These are phyloP conservation scores for Halteria grandinella DNA, from an alignment of 73 alveolate genomes.

Conservation along the genomic window DNA sequence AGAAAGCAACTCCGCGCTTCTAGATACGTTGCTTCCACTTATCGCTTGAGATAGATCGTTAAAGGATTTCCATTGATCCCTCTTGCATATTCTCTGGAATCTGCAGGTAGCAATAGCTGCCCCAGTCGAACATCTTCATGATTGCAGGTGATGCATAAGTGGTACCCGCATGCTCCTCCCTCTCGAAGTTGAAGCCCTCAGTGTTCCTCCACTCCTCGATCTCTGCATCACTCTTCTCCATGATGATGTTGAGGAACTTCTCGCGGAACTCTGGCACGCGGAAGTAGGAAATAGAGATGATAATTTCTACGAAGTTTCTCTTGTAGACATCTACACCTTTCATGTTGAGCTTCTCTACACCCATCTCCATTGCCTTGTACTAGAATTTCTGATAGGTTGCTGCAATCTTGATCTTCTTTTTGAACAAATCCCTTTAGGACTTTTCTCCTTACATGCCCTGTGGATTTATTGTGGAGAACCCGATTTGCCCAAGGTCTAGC, in stretches of 20 bases:
- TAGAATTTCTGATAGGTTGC: conserved; percentile 61
- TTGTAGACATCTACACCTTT: conserved; percentile 84
- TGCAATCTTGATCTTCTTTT: conserved; percentile 65
- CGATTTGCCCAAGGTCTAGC: conserved; percentile 69
- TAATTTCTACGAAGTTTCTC: conserved; percentile 72
- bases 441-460: too few relatives aligned
- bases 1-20: conserved; percentile 90
- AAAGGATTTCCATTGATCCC: conserved; percentile 43
- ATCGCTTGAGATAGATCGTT: conserved; percentile 35
- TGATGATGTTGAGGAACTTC: conserved; percentile 36
- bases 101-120: conserved; percentile 69
- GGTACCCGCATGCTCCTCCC: neutral
- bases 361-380: conserved; percentile 56
- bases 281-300: conserved; percentile 79
- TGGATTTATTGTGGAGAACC: conserved; percentile 26
- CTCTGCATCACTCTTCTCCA: conserved; percentile 29
- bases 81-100: conserved; percentile 61
- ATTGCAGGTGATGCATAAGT: too few relatives aligned
- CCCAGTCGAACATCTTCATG: conserved; percentile 82
- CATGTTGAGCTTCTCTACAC: conserved; percentile 72
- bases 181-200: conserved; percentile 49
- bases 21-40: conserved; percentile 77
- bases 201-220: conserved; percentile 70
- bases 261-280: conserved; percentile 66
- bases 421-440: conserved; percentile 49